Conservation (phyloP, 176 grass and related monocot genomes). For the Microstegium vimineum region DNA sequence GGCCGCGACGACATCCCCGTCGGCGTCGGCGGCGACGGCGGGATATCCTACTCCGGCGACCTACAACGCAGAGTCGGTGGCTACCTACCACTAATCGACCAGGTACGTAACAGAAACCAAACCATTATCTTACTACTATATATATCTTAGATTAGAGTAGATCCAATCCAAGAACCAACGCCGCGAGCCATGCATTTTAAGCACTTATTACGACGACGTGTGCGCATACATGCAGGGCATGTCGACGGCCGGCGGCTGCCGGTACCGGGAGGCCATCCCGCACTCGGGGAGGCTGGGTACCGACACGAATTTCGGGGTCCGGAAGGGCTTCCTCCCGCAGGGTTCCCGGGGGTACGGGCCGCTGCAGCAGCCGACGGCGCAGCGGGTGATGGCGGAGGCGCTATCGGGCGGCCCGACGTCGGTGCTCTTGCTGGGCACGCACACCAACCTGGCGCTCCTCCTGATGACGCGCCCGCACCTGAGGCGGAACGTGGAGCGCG, state of each 20-base stretch:
- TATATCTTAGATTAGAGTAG: no score
- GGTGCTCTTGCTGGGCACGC: constrained; percentile 55
- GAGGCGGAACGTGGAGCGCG: constrained; percentile 48
- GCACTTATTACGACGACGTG: no score
- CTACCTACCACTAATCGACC: constrained; percentile 70
- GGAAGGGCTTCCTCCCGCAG: constrained; percentile 60
- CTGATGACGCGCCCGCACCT: constrained; percentile 56
- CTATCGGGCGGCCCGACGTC: constrained; percentile 50
- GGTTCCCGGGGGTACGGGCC: constrained; percentile 46
- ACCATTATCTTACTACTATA: no score
- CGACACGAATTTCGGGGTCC: constrained; percentile 57
- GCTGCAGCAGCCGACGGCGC: constrained; percentile 53
- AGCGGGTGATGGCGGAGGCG: constrained; percentile 60
- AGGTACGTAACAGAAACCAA: no score
- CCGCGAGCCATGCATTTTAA: no score
- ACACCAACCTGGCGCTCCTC: constrained; percentile 66
- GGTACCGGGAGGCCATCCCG: constrained; percentile 62
- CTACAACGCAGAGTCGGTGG: constrained; percentile 50
- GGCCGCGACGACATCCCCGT: constrained; percentile 66
- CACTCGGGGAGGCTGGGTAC: constrained; percentile 30
- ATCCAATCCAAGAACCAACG: no score
- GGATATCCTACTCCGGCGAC: constrained; percentile 40
- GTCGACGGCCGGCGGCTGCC: constrained; percentile 65
- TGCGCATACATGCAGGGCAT: no score
- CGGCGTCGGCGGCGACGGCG: constrained; percentile 75